Base-by-base conservation (phyloP, 2,329 filamentous ascomycete genomes). In the Raffaelea albimanens region DNA sequence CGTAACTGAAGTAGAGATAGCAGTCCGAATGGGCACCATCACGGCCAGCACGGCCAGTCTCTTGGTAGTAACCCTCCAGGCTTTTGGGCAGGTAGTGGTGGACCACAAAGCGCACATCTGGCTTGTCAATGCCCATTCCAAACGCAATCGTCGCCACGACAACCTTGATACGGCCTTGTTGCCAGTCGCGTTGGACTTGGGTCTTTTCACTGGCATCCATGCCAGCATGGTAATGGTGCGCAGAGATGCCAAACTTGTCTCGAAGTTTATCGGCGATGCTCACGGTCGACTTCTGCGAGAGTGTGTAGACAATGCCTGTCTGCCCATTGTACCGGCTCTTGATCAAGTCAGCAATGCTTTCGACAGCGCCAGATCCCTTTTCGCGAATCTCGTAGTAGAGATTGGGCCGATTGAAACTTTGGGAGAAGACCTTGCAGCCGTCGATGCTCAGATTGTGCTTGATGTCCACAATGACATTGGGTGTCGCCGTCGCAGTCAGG, bases 81-180 rank as follows among this genome's bases (percentile, higher is more conserved):
- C 88, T 96, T 65, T 98, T 97, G 1, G 93, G 93, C 5, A 98
- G 73, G 40, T 82, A 86, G 58, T 95, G 84, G 60, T 98, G 94
- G 38, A 98, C 87, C 31, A 98, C 93, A 61, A 95, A 98, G 23
- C 93, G 85, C 43, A 98, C 93, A 61, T 98, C 85, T 1, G 90
- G 80, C 63, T 98, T 98, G 69, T 98, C 93, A 55, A 98, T 98
- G n/a, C 93, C 93, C 93, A 98, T 98, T 7, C 93, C 93, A 61
- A 98, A 98, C 21, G 93, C 93, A 63, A 98, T 97, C 0, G 93
- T 98, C 19, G 93, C 94, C 44, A 98, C 93, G 40, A 98, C 94
- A 31, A 98, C 86, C 56, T 95, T 85, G 58, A 83, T 78, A 45
- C 72, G 68, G 5, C 89, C 88, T 40, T 67, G 69, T 63, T 98